A percentile compares a stretch with the other conserved stretches of the same genome.
These are phyloP conservation scores for Orbilia oligospora DNA, from an alignment of 2,329 filamentous ascomycete species.

Conservation along the genomic window DNA sequence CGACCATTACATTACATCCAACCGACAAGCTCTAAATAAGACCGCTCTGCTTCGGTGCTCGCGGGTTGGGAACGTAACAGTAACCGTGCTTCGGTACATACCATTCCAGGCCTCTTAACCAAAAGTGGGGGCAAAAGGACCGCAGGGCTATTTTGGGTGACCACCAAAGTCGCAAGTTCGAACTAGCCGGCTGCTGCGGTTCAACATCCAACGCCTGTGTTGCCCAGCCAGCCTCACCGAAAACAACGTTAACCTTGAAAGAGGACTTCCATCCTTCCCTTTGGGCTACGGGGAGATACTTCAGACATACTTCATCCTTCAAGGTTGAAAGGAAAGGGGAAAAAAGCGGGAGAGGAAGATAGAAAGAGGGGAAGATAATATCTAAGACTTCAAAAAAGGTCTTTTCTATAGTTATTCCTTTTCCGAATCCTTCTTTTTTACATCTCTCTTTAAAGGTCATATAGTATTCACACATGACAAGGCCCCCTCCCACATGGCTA, in stretches of 20 bases:
- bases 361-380: conserved; percentile 12
- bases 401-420: conserved; percentile 8
- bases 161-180: conserved; percentile 3
- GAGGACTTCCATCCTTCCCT: conserved; percentile 17
- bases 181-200: conserved; percentile 16
- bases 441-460: conserved; percentile 6
- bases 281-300: conserved; percentile 1
- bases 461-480: conserved; percentile 44
- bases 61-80: conserved; percentile 28
- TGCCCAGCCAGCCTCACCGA: conserved; percentile 53
- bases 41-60: conserved; percentile 45
- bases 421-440: background rate
- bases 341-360: background rate
- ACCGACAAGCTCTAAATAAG: conserved; percentile 11
- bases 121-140: conserved; percentile 39
- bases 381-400: conserved; percentile 19
- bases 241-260: conserved; percentile 17
- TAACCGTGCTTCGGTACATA: conserved; percentile 11
- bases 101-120: conserved; percentile 14
- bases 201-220: conserved; percentile 37
- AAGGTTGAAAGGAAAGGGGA: background rate
- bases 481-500: conserved; percentile 54
- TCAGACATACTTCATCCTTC: background rate
- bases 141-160: conserved; percentile 39
- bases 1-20: conserved; percentile 24